Percentiles rank a stretch among this genome's conserved stretches.
Conservation (phyloP, 257 asterid species). For the Fraxinus pennsylvanica region DNA sequence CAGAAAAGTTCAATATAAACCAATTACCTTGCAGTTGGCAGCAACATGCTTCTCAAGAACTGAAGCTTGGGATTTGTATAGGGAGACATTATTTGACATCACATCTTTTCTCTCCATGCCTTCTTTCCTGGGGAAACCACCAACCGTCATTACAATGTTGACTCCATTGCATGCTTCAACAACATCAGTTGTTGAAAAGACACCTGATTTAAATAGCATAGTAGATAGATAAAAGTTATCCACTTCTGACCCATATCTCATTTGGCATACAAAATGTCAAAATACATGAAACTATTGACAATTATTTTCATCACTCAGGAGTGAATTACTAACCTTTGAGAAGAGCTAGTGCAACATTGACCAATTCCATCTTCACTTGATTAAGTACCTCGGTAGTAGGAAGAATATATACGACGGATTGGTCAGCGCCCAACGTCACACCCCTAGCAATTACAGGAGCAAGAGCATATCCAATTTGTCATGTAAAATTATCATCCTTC, state of each 20-base stretch:
- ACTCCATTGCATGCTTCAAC: conserved; percentile 85
- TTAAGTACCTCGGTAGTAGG: conserved; percentile 82
- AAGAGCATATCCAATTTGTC: conserved; percentile 32
- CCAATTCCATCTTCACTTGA: conserved; percentile 89
- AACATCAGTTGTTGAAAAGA: conserved; percentile 86
- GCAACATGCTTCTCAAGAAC: conserved; percentile 92
- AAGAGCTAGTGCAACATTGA: conserved; percentile 84
- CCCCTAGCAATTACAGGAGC: conserved; percentile 96
- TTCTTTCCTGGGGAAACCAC: conserved; percentile 98
- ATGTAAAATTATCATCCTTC: conserved; percentile 28
- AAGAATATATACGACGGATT: conserved; percentile 83
- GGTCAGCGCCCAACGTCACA: conserved; percentile 82
- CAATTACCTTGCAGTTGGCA: conserved; percentile 31
- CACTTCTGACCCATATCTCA: background rate
- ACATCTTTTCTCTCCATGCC: conserved; percentile 94
- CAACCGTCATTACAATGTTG: conserved; percentile 85
- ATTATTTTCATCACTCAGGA: background rate
- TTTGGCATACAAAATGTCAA: conserved; percentile 7
- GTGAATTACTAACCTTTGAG: conserved; percentile 60
- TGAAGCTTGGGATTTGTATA: conserved; percentile 89
- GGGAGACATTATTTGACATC: conserved; percentile 90
- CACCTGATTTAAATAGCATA: conserved; percentile 47
- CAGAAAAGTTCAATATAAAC: too few species aligned
- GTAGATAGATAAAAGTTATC: background rate
- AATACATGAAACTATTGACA: background rate